Evolutionary conservation across 148 eudicot species (phyloP), one percentile per base, ranked within the genome.

Genomic region (Vaccinium myrtillus): DNA sequence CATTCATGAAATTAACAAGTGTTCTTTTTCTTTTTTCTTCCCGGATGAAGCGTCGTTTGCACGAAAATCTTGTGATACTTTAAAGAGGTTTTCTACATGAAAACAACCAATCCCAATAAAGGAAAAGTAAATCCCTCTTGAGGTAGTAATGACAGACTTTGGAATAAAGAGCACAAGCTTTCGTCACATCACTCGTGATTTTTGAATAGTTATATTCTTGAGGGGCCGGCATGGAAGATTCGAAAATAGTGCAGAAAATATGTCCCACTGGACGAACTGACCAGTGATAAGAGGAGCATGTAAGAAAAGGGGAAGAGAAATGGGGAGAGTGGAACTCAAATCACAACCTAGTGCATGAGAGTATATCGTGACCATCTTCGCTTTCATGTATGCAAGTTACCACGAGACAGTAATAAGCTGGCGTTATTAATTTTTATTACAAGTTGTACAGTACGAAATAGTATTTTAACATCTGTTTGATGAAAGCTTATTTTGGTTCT

Each of bases 91-190:
- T 69, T 69, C 74, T 27, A 39, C 39, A 4, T 69, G 16, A 21
- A 69, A 69, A 69, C 46, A 70, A 30, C 43, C 36, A 27, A 70
- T 69, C 75, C 75, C 75, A 70, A 30, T 30, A 70, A 70, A 70
- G 75, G 75, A 14, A 32, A 32, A 70, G 43, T 14, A 30, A 70
- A 70, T 25, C 43, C 11, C 75, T 3, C 25, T 69, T 69, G n/a
- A n/a, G n/a, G n/a, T 5, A 14, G 43, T 30, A 14, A 70, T 70
- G 43, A 70, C 43, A 70, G 75, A 70, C 75, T 70, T 70, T 70
- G 43, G 75, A 70, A 70, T 70, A 70, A 70, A 63, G 23, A 19
- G 70, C 70, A 63, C 70, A 63, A n/a, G 70, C 70, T 63, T 63
- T 63, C 23, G 30, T 63, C n/a, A 9, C 2, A n/a, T 63, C 27